Base-by-base conservation (phyloP, 495 filamentous ascomycete species). In the Cetradonia linearis region DNA sequence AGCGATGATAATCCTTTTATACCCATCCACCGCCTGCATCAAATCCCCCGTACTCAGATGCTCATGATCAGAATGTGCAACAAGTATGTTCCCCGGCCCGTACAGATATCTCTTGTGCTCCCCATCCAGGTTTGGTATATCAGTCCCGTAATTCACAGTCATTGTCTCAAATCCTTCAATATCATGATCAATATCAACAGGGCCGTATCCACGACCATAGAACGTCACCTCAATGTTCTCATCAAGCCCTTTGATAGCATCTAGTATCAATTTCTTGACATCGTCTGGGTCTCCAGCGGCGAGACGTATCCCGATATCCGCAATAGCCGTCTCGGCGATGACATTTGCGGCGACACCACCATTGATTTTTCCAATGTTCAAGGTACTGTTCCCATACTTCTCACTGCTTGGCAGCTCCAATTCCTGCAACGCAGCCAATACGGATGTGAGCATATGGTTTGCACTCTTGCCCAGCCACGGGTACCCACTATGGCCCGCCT, bases 341-440 rank as follows among this genome's bases (percentile, higher is more conserved):
- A 97, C 91, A 67, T 97, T 97, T 0, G 77, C 78, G 5, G 92
- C 93, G 0, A 96, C 89, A 1, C 92, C 92, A 14, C 88, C 92
- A 9, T 82, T 77, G 3, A 96, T 74, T 18, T 70, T 63, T 0
- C 92, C 92, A 44, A 97, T 79, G 65, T 97, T 97, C 49, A 96
- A 70, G 0, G 93, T 97, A 5, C 88, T 91, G 30, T 86, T 83
- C 1, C 93, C 92, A 66, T 87, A 92, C 65, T 87, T 83, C 47
- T 85, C 77, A 56, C 83, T 88, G 9, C 72, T 74, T 1, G 93
- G 93, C 23, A 96, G 67, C 40, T 76, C 77, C 5, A 89, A 72
- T 8, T 78, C 74, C 46, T 86, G 72, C 53, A 96, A 67, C 5
- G 70, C 75, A 9, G 75, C 73, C 53, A 96, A 71, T 5, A 83